Evolutionary conservation across 805 yeast genomes (phyloP).

Genomic region (Priceomyces medius): DNA sequence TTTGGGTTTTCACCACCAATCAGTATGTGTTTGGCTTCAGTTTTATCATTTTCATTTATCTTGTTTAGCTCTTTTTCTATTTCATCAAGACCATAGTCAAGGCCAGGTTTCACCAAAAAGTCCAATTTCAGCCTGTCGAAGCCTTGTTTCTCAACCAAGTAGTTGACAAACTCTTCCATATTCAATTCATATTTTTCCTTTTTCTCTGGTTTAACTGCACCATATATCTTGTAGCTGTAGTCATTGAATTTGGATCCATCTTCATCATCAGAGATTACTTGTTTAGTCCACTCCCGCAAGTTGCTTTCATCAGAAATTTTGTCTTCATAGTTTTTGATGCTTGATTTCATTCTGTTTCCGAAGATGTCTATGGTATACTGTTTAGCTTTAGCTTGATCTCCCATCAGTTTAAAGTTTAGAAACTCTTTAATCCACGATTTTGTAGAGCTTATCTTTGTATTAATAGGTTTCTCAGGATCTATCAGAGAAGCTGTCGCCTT

Average conservation of each 20-base stretch:
- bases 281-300: conserved; percentile 19
- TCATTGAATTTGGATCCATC: conserved; percentile 3
- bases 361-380: neutral
- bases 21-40: conserved; percentile 16
- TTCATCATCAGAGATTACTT: conserved; percentile 7
- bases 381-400: neutral
- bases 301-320: conserved; percentile 21
- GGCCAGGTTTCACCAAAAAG: conserved; percentile 23
- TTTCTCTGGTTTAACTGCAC: conserved; percentile 18
- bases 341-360: conserved; percentile 15
- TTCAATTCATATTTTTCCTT: conserved; percentile 18
- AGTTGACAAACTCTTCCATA: conserved; percentile 29
- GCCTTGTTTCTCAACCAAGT: conserved; percentile 26
- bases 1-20: conserved; percentile 30
- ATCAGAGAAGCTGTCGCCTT: neutral
- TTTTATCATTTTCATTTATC: conserved; percentile 18
- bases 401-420: conserved; percentile 15
- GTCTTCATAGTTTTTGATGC: conserved; percentile 27
- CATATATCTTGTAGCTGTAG: conserved; percentile 4
- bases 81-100: conserved; percentile 38
- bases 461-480: too few species aligned
- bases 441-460: conserved; percentile 5
- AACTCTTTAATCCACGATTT: conserved; percentile 27
- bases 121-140: conserved; percentile 26
- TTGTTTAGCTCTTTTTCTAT: conserved; percentile 37